Conservation (phyloP, 805 yeast species). For the Starmerella stigmatis region DNA sequence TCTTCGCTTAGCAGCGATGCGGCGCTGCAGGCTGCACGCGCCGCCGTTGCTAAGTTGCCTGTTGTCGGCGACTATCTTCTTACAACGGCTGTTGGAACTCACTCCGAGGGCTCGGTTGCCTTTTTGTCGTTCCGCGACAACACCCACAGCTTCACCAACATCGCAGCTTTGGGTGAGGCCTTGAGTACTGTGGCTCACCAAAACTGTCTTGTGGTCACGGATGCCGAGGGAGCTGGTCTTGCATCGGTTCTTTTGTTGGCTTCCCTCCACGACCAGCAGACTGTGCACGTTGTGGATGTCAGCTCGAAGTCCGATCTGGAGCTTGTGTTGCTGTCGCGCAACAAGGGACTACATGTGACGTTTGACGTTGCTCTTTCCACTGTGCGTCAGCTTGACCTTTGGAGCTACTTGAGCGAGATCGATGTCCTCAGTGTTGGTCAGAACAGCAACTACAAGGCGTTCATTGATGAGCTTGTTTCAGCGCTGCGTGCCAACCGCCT, state of each 20-base stretch:
- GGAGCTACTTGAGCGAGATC: conserved; percentile 61
- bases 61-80: conserved; percentile 59
- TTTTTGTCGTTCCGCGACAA: conserved; percentile 52
- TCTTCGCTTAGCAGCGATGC: conserved; percentile 55
- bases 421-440: conserved; percentile 84
- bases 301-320: conserved; percentile 71
- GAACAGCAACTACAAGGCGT: conserved; percentile 66
- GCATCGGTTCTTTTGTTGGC: conserved; percentile 89
- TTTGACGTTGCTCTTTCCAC: conserved; percentile 73
- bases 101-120: conserved; percentile 48
- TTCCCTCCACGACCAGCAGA: conserved; percentile 61
- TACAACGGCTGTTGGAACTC: conserved; percentile 70
- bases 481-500: conserved; percentile 69
- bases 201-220: conserved; percentile 77
- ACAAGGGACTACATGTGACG: conserved; percentile 69
- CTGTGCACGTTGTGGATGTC: conserved; percentile 83
- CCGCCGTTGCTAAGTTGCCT: conserved; percentile 37
- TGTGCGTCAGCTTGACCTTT: conserved; percentile 67
- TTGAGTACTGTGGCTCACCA: conserved; percentile 63
- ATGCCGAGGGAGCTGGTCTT: conserved; percentile 81
- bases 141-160: conserved; percentile 35
- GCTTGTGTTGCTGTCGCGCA: conserved; percentile 74
- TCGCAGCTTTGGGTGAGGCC: conserved; percentile 46
- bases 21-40: conserved; percentile 55
- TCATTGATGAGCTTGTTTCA: conserved; percentile 67